phyloP scores from a whole-genome alignment of 2,329 filamentous ascomycete species.

The Scedosporium aurantiacum region DNA sequence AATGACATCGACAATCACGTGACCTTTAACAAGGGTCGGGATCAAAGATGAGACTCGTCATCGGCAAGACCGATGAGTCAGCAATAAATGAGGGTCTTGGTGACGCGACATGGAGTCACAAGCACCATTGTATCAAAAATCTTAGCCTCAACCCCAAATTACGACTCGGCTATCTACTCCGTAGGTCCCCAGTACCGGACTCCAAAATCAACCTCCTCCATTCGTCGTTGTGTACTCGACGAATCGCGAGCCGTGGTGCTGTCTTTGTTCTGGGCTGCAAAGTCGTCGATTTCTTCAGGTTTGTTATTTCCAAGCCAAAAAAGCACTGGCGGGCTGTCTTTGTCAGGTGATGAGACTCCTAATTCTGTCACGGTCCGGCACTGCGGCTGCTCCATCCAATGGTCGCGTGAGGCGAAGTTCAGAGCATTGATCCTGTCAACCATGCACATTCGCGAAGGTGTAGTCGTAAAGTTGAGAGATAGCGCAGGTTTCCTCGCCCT shows the following conservation, averaged over 20 bases:
- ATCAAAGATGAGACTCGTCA: background rate
- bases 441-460: background rate
- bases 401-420: background rate
- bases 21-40: background rate
- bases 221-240: background rate
- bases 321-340: background rate
- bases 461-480: background rate
- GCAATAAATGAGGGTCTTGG: background rate
- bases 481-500: no score
- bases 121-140: no score
- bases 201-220: background rate
- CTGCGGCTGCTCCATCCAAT: background rate
- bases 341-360: background rate
- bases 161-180: background rate
- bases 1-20: background rate
- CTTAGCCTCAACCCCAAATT: no score
- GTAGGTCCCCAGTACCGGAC: background rate
- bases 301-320: background rate
- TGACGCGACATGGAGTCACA: no score
- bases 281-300: background rate
- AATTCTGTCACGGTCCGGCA: background rate
- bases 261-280: background rate
- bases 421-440: background rate
- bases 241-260: background rate
- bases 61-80: background rate